Conservation (phyloP, 805 yeast species). For the Cyberlindnera euphorbiiphila region DNA sequence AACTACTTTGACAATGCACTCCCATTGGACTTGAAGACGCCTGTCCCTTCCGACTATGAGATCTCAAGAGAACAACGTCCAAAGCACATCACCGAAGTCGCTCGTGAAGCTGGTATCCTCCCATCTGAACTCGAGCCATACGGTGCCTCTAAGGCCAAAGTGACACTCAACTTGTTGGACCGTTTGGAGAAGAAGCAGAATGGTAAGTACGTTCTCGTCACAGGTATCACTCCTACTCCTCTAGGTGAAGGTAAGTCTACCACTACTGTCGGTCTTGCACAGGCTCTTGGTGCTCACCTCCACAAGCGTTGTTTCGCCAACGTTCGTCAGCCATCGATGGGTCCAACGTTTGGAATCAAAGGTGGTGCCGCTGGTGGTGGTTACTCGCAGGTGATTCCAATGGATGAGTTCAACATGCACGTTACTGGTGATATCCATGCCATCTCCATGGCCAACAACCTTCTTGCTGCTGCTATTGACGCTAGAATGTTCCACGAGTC, state of each 20-base stretch:
- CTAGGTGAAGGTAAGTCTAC: slow-evolving; percentile 85
- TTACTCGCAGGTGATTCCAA: slow-evolving; percentile 81
- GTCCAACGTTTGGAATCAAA: slow-evolving; percentile 86
- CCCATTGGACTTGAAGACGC: slow-evolving; percentile 49
- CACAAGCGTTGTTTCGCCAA: slow-evolving; percentile 68
- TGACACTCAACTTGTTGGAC: slow-evolving; percentile 57
- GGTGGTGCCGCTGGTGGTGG: slow-evolving; percentile 95
- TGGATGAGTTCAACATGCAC: slow-evolving; percentile 87
- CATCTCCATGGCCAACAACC: slow-evolving; percentile 74
- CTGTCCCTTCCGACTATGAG: slow-evolving; percentile 80
- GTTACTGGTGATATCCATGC: slow-evolving; percentile 86
- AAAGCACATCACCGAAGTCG: slow-evolving; percentile 63
- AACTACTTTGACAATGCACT: slow-evolving; percentile 36
- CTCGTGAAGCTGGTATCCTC: slow-evolving; percentile 51
- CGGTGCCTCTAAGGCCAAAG: slow-evolving; percentile 76
- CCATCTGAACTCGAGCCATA: slow-evolving; percentile 68
- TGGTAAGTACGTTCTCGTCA: slow-evolving; percentile 71
- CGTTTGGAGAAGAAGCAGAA: slow-evolving; percentile 55
- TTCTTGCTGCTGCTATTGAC: slow-evolving; percentile 82
- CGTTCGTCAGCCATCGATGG: slow-evolving; percentile 86
- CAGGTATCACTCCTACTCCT: slow-evolving; percentile 86
- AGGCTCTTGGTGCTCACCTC: slow-evolving; percentile 75
- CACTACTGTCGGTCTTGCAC: slow-evolving; percentile 78
- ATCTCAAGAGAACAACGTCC: slow-evolving; percentile 75
- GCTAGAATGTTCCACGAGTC: slow-evolving; percentile 81